Base-by-base conservation (phyloP, 2,329 filamentous ascomycete genomes). In the Albifimbria verrucaria region DNA sequence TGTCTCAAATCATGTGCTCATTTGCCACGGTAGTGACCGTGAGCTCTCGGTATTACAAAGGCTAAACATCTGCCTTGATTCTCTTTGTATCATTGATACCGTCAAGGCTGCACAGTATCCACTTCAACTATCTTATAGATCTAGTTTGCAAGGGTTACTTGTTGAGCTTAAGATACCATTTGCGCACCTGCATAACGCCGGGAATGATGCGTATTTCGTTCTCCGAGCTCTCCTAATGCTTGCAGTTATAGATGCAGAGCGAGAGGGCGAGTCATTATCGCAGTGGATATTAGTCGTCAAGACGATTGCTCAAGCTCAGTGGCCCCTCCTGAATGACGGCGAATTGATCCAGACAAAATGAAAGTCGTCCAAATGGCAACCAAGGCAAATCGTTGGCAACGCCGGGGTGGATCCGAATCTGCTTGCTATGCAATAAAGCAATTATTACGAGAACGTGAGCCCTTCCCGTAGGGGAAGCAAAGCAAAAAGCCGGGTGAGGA, bases 131-230 rank as follows among this genome's bases (percentile, higher is more conserved):
- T 59, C 50, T 10, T 63, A 62, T 39, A 49, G 60, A n/a, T 58
- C 59, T 18, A 56, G 54, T 25, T 50, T 65, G 12, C 52, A 56
- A 48, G 56, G 57, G 23, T 49, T 66, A 1, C 60, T 65, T 2
- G 49, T 57, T 5, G 39, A 54, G 22, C 45, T 63, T 9, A 41
- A 53, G 7, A 52, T 63, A 45, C 56, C 58, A 4, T 61, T 55
- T 50, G 51, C 49, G 18, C 20, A 49, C 7, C 52, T 66, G 17
- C 62, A 65, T 18, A 39, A 53, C 3, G 61, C 62, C 4, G 61
- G 62, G 1, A 68, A 66, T 21, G 60, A 65, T 46, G 62, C 63
- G 9, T 59, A 62, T 23, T 59, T 62, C 7, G 53, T 48, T 4
- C 57, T 65, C 10, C 56, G 56, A 44, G 57, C 55, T 23, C 22